Evolutionary conservation across 805 yeast species (phyloP).

Genomic region (Ogataea angusta): DNA sequence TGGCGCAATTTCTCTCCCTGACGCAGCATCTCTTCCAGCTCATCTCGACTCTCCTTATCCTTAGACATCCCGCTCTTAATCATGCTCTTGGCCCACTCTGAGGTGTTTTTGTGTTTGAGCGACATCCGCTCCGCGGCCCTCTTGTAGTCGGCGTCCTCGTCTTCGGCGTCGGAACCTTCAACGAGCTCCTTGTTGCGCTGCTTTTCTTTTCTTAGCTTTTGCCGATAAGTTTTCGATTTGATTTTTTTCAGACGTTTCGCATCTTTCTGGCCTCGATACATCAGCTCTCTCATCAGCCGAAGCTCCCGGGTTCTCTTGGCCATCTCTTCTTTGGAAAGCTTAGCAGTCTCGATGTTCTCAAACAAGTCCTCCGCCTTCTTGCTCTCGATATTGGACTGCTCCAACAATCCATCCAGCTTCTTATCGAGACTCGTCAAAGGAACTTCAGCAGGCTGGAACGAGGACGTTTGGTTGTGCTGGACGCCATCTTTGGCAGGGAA

Average conservation of each 20-base stretch:
- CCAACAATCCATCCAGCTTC: conserved; percentile 57
- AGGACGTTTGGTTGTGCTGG: conserved; percentile 47
- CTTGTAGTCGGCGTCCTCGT: conserved; percentile 64
- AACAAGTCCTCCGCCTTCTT: conserved; percentile 78
- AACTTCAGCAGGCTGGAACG: conserved; percentile 48
- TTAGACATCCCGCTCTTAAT: conserved; percentile 86
- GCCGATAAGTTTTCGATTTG: conserved; percentile 85
- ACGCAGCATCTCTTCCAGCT: conserved; percentile 90
- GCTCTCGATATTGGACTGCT: conserved; percentile 64
- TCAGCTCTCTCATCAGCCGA: conserved; percentile 88
- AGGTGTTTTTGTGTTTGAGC: conserved; percentile 81
- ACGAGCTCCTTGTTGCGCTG: conserved; percentile 66
- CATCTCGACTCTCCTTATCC: conserved; percentile 78
- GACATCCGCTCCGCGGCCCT: conserved; percentile 93
- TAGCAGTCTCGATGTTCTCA: conserved; percentile 82
- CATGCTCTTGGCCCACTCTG: conserved; percentile 90
- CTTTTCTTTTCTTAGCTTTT: conserved; percentile 81
- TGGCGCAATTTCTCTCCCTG: conserved; percentile 76
- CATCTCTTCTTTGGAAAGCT: conserved; percentile 77
- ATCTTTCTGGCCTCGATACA: conserved; percentile 92
- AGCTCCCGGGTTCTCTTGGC: conserved; percentile 73
- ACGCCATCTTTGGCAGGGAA: conserved; percentile 59
- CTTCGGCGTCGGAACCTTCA: conserved; percentile 52
- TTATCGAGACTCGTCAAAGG: conserved; percentile 63
- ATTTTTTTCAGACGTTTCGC: conserved; percentile 92